Conservation (phyloP, 2,329 filamentous ascomycete genomes). For the Albophoma yamanashiensis region DNA sequence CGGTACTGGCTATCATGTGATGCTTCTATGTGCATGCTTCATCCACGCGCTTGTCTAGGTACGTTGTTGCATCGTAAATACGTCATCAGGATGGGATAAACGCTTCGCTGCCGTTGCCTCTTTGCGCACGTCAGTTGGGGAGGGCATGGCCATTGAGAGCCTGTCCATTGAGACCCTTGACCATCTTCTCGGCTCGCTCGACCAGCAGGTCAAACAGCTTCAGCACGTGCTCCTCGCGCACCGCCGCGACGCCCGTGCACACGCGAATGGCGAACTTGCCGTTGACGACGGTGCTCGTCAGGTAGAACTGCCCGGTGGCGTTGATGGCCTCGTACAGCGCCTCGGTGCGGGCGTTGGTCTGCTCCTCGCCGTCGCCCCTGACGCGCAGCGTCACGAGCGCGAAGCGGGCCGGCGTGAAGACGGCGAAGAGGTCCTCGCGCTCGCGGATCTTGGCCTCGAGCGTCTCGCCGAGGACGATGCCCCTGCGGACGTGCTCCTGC, state of each 20-base stretch:
- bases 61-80: background rate
- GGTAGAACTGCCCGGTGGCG: slow-evolving; percentile 63
- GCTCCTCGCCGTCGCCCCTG: slow-evolving; percentile 29
- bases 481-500: slow-evolving; percentile 59
- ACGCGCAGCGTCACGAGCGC: slow-evolving; percentile 69
- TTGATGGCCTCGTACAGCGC: slow-evolving; percentile 69
- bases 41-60: background rate
- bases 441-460: slow-evolving; percentile 52
- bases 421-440: slow-evolving; percentile 60
- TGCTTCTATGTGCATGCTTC: background rate
- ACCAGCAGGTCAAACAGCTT: slow-evolving; percentile 67
- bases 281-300: slow-evolving; percentile 67
- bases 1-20: background rate
- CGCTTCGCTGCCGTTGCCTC: background rate
- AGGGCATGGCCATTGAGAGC: background rate
- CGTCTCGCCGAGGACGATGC: slow-evolving; percentile 56
- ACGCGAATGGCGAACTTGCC: slow-evolving; percentile 72
- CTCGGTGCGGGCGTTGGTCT: slow-evolving; percentile 59
- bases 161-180: slow-evolving; percentile 3
- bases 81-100: background rate
- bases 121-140: background rate
- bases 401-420: slow-evolving; percentile 66
- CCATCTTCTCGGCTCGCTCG: slow-evolving; percentile 45
- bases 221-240: slow-evolving; percentile 62
- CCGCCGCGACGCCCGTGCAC: slow-evolving; percentile 57